Evolutionary conservation across 257 asterid genomes (phyloP).

Genomic region (Scutellaria minor): DNA sequence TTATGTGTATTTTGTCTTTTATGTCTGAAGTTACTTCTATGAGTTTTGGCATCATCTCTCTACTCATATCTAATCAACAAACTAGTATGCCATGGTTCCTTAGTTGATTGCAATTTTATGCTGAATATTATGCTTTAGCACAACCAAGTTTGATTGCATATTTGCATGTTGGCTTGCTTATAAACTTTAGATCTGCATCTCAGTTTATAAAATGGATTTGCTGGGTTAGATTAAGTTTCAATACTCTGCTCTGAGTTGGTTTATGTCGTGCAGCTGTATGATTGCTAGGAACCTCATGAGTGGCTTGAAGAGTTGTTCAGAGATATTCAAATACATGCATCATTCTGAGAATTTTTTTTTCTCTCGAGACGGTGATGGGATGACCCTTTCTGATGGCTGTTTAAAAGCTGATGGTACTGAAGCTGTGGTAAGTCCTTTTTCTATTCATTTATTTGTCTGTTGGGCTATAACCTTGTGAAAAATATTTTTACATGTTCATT

Average conservation of each 20-base stretch:
- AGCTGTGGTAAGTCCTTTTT: slow-evolving; percentile 56
- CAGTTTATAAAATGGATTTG: slow-evolving; percentile 7
- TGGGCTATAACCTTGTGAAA: slow-evolving; percentile 25
- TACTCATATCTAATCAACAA: slow-evolving; percentile 23
- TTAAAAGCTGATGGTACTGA: slow-evolving; percentile 75
- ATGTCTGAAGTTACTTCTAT: not conserved
- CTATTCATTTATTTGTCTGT: slow-evolving; percentile 24
- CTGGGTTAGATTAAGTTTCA: slow-evolving; percentile 25
- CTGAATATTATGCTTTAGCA: slow-evolving; percentile 17
- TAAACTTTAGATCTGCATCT: slow-evolving; percentile 4
- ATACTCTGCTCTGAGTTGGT: slow-evolving; percentile 33
- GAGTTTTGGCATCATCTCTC: slow-evolving; percentile 18
- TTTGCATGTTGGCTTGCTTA: slow-evolving; percentile 1
- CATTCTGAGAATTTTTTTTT: too few species aligned
- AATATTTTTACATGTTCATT: slow-evolving; percentile 24
- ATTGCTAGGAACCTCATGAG: slow-evolving; percentile 91
- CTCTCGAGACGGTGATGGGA: slow-evolving; percentile 55
- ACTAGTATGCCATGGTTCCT: slow-evolving; percentile 7
- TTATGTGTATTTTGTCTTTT: slow-evolving; percentile 23
- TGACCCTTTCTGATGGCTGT: slow-evolving; percentile 57
- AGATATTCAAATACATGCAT: slow-evolving; percentile 80
- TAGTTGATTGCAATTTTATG: slow-evolving; percentile 15
- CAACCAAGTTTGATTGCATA: slow-evolving; percentile 16
- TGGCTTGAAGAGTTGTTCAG: slow-evolving; percentile 83
- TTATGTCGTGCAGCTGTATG: slow-evolving; percentile 76